These are phyloP conservation scores for Mycena sanguinolenta DNA, from an alignment of 768 basidiomycete species.

Conservation along the genomic window DNA sequence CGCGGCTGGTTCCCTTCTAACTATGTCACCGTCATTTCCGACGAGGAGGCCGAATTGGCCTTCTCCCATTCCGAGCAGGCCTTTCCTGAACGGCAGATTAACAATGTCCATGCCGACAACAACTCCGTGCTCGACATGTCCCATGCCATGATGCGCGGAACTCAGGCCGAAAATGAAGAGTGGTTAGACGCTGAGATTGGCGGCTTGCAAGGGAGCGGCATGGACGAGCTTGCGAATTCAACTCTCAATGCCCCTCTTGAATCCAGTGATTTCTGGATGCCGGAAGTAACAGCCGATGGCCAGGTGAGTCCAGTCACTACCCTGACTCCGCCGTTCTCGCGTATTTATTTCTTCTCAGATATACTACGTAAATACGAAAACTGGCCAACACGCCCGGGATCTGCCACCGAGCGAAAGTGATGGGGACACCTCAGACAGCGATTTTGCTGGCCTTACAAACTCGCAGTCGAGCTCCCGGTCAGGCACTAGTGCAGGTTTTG, in stretches of 20 bases:
- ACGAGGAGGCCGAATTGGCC: slow-evolving; percentile 83
- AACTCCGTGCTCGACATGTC: slow-evolving; percentile 61
- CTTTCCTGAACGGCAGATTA: slow-evolving; percentile 47
- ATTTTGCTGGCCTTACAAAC: slow-evolving; percentile 68
- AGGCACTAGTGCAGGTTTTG: slow-evolving; percentile 66
- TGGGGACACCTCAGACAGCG: slow-evolving; percentile 72
- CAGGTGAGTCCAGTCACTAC: slow-evolving; percentile 70
- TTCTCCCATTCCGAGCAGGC: slow-evolving; percentile 66
- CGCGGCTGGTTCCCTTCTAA: slow-evolving; percentile 99
- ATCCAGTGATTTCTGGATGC: slow-evolving; percentile 92
- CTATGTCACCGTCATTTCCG: slow-evolving; percentile 85
- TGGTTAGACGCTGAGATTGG: slow-evolving; percentile 68
- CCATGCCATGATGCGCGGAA: slow-evolving; percentile 59
- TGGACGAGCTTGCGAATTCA: slow-evolving; percentile 47
- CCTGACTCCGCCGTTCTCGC: background rate
- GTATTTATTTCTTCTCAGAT: slow-evolving; percentile 66
- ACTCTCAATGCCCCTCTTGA: slow-evolving; percentile 50
- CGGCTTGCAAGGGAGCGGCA: slow-evolving; percentile 47
- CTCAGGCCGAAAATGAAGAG: slow-evolving; percentile 64
- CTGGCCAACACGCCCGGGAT: slow-evolving; percentile 85
- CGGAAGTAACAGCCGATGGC: slow-evolving; percentile 83
- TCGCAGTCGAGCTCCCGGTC: slow-evolving; percentile 70
- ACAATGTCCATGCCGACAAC: slow-evolving; percentile 43
- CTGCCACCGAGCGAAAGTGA: slow-evolving; percentile 86
- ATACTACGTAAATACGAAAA: slow-evolving; percentile 93